Conservation (phyloP, 225 moss, liverwort and hornwort genomes). For the Lunularia cruciata region DNA sequence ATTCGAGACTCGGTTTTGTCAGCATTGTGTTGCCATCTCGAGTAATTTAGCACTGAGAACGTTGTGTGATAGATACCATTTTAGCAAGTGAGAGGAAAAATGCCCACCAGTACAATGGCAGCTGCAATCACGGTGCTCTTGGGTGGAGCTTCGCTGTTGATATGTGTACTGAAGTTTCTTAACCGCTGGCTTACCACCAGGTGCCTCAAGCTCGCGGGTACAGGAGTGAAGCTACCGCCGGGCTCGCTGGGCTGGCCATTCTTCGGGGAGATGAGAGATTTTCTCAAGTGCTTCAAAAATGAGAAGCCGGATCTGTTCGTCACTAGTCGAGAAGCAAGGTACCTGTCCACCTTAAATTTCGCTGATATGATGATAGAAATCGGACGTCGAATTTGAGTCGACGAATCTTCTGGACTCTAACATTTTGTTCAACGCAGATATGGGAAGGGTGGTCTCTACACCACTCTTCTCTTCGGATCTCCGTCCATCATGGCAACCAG, state of each 20-base stretch:
- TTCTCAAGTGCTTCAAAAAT: constrained; percentile 25
- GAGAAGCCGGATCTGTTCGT: constrained; percentile 21
- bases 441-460: constrained; percentile 25
- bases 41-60: too few species aligned
- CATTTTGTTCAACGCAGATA: constrained; percentile 7
- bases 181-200: constrained; percentile 8
- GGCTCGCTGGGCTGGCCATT: constrained; percentile 32
- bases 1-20: too few species aligned
- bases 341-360: background rate
- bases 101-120: background rate
- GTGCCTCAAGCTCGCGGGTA: background rate
- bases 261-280: constrained; percentile 30
- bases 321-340: constrained; percentile 5
- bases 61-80: too few species aligned
- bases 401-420: background rate
- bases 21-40: too few species aligned
- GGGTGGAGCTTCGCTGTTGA: background rate
- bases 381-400: background rate
- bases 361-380: background rate
- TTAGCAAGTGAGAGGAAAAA: background rate
- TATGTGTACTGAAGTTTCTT: background rate
- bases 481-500: constrained; percentile 28
- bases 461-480: constrained; percentile 21
- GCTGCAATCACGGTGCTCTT: constrained; percentile 4
- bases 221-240: constrained; percentile 11